Percentiles rank a stretch among this genome's conserved stretches.
Evolutionary conservation across 768 basidiomycete genomes (phyloP).

Genomic region (Asterophora parasitica): DNA sequence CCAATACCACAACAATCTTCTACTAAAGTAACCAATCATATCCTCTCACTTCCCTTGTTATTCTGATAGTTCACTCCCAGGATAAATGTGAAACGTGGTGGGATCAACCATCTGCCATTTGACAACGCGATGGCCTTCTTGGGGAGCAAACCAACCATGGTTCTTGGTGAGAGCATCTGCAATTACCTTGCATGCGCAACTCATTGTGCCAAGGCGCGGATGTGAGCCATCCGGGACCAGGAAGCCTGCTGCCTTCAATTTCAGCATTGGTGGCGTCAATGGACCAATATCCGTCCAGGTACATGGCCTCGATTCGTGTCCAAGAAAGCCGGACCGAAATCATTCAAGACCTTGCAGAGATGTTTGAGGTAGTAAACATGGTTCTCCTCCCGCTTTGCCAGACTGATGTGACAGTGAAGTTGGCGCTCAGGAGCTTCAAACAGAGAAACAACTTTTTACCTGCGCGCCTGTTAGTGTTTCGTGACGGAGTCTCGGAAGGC

Average conservation of each 20-base stretch:
- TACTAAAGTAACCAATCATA: conserved; percentile 44
- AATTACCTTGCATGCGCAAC: background rate
- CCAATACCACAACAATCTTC: conserved; percentile 61
- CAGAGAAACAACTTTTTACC: conserved; percentile 11
- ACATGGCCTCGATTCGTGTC: conserved; percentile 48
- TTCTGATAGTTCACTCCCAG: conserved; percentile 26
- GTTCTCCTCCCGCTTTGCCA: background rate
- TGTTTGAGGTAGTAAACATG: conserved; percentile 42
- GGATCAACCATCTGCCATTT: conserved; percentile 52
- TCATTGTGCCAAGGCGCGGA: conserved; percentile 22
- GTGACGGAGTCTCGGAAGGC: conserved; percentile 31
- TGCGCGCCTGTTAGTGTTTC: conserved; percentile 20
- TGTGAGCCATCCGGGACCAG: conserved; percentile 21
- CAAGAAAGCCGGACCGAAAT: conserved; percentile 52
- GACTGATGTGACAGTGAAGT: conserved; percentile 2
- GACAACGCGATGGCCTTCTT: conserved; percentile 29
- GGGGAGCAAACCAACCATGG: conserved; percentile 47
- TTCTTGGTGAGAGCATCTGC: conserved; percentile 40
- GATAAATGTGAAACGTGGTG: conserved; percentile 63
- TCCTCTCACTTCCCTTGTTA: background rate
- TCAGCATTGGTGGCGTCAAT: conserved; percentile 46
- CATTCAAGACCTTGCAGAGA: conserved; percentile 49
- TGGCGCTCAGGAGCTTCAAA: conserved; percentile 13
- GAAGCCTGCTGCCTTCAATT: conserved; percentile 19
- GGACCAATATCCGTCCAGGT: conserved; percentile 46